Percentiles rank a stretch among this genome's conserved stretches.
Conservation (phyloP, 73 alveolate genomes). For the Paramecium sexaurelia region DNA sequence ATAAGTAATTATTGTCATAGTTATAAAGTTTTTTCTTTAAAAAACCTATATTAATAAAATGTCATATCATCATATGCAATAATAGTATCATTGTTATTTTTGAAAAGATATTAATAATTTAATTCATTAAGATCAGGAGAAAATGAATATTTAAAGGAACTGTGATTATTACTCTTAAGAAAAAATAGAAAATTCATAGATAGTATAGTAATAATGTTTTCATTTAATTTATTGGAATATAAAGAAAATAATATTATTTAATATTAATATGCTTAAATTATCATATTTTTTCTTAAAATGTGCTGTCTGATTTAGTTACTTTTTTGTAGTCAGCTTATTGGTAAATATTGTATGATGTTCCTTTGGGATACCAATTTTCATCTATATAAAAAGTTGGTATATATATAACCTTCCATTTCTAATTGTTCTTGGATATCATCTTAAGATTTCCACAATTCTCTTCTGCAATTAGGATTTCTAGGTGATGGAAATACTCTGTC, state of each 20-base stretch:
- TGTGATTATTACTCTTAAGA: no score
- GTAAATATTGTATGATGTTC: conserved; percentile 55
- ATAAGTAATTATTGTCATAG: no score
- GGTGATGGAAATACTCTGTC: conserved; percentile 87
- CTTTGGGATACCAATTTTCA: conserved; percentile 67
- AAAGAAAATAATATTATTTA: neutral
- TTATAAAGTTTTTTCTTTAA: no score
- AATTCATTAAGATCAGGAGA: no score
- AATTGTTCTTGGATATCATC: conserved; percentile 78
- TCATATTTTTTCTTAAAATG: conserved; percentile 65
- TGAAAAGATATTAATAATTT: no score
- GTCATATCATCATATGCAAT: no score
- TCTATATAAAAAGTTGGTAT: neutral
- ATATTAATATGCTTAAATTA: neutral
- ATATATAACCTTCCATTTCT: conserved; percentile 75
- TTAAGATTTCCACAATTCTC: conserved; percentile 86
- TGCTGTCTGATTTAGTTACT: neutral
- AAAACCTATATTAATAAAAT: no score
- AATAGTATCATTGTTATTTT: no score
- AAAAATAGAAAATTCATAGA: no score
- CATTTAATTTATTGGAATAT: neutral
- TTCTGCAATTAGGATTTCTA: conserved; percentile 84
- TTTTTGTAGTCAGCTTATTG: conserved; percentile 21
- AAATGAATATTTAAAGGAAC: no score
- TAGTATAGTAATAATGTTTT: no score